A percentile compares a stretch with the other conserved stretches of the same genome.
Evolutionary conservation across 768 basidiomycete species (phyloP).

Genomic region (Lanmaoa pseudosensibilis): DNA sequence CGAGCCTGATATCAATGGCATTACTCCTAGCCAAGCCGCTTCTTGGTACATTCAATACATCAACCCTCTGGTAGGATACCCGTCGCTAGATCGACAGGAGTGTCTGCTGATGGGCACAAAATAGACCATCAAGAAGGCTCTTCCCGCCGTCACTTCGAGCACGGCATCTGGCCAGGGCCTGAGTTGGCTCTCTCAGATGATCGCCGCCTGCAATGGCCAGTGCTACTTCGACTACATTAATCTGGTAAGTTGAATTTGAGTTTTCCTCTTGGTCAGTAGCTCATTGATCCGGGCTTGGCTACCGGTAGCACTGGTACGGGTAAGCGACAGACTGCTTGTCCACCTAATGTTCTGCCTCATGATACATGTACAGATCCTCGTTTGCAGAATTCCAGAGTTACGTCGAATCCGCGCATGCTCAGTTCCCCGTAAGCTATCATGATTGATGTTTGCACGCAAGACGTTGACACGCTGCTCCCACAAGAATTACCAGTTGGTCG

Average conservation of each 20-base stretch:
- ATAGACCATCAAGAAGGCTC: slow-evolving; percentile 39
- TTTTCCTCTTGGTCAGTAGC: not conserved
- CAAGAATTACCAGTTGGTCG: slow-evolving; percentile 27
- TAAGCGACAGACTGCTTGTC: slow-evolving; percentile 4
- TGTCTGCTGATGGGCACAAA: not conserved
- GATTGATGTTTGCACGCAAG: not conserved
- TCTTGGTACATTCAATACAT: slow-evolving; percentile 38
- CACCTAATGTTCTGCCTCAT: not conserved
- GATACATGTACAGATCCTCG: slow-evolving; percentile 14
- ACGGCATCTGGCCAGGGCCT: slow-evolving; percentile 33
- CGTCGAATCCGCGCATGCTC: slow-evolving; percentile 25
- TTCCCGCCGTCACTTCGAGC: slow-evolving; percentile 40
- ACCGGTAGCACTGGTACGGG: slow-evolving; percentile 32
- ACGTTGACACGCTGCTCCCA: not conserved
- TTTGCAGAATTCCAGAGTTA: slow-evolving; percentile 33
- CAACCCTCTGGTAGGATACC: slow-evolving; percentile 35
- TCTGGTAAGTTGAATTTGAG: slow-evolving; percentile 19
- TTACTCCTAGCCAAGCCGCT: slow-evolving; percentile 32
- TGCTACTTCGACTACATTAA: slow-evolving; percentile 40
- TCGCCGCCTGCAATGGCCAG: slow-evolving; percentile 35
- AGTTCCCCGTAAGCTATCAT: slow-evolving; percentile 28
- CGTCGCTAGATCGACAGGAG: not conserved
- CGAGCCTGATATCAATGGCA: slow-evolving; percentile 36
- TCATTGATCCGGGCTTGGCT: not conserved
- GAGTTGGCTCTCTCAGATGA: slow-evolving; percentile 37